A percentile compares a stretch with the other conserved stretches of the same genome.
Evolutionary conservation across 768 basidiomycete genomes (phyloP).

Genomic region (Macrolepiota albuminosa): DNA sequence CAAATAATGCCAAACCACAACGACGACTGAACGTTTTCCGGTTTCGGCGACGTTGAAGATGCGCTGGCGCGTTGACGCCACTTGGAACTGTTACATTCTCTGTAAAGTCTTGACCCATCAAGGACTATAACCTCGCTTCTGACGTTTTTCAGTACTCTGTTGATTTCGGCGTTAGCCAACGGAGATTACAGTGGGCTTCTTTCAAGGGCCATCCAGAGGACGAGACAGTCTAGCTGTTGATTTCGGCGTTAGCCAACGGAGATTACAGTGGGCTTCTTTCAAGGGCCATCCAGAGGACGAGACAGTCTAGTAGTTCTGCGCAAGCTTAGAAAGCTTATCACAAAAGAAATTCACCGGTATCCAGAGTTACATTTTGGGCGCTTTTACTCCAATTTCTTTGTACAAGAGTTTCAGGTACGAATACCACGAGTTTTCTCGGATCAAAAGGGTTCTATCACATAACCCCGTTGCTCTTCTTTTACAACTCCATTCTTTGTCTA

Average conservation of each 20-base stretch:
- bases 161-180: conserved; percentile 1
- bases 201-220: background rate
- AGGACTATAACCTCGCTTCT: background rate
- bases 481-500: conserved; percentile 8
- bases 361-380: conserved; percentile 1
- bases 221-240: background rate
- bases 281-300: background rate
- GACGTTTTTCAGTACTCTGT: background rate
- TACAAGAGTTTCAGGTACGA: conserved; percentile 17
- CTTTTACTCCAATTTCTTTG: conserved; percentile 4
- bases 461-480: conserved; percentile 16
- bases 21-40: background rate
- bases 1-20: conserved; percentile 14
- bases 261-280: too few species aligned
- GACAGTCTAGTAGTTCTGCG: background rate
- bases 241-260: too few species aligned
- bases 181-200: conserved; percentile 15
- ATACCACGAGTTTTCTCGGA: conserved; percentile 9
- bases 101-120: background rate
- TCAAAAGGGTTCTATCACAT: conserved; percentile 7
- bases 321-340: background rate
- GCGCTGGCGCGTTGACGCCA: background rate
- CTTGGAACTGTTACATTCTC: background rate
- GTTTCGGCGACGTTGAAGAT: too few species aligned
- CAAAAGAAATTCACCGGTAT: background rate